A percentile compares a stretch with the other conserved stretches of the same genome.
phyloP scores from a whole-genome alignment of 2,329 filamentous ascomycete species.

The Phialocephala subalpina region DNA sequence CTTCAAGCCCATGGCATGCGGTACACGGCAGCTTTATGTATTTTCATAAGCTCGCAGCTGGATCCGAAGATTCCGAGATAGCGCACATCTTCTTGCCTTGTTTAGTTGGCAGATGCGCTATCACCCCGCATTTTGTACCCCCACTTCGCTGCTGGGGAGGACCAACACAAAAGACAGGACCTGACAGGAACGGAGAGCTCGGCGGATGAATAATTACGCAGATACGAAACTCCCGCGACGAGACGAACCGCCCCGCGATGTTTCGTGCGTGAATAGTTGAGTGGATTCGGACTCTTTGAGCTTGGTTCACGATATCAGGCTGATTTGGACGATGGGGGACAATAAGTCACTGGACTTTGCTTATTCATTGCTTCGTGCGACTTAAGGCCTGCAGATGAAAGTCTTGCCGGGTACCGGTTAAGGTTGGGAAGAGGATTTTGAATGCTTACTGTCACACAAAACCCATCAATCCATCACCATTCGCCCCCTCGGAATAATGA shows the following conservation, averaged over 20 bases:
- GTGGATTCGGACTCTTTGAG: background rate
- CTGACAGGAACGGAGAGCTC: background rate
- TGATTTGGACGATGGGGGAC: background rate
- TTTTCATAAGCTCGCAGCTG: slow-evolving; percentile 8
- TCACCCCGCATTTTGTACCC: background rate
- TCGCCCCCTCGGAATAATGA: background rate
- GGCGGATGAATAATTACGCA: background rate
- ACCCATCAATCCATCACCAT: background rate
- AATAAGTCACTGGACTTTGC: background rate
- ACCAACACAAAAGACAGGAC: background rate
- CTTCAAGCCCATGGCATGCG: background rate
- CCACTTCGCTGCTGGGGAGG: background rate
- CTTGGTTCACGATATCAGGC: background rate
- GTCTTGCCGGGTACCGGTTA: background rate
- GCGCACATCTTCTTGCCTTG: background rate
- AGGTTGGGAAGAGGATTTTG: background rate
- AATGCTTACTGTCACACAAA: background rate
- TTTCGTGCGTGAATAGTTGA: background rate
- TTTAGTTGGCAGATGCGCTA: background rate
- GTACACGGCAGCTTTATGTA: slow-evolving; percentile 2
- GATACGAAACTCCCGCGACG: background rate
- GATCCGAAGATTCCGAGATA: slow-evolving; percentile 7
- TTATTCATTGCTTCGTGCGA: background rate
- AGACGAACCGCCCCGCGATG: slow-evolving; percentile 1
- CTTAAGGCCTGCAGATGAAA: background rate